These are phyloP conservation scores for Suillus alpinus DNA, from an alignment of 768 basidiomycete species.

Conservation along the genomic window DNA sequence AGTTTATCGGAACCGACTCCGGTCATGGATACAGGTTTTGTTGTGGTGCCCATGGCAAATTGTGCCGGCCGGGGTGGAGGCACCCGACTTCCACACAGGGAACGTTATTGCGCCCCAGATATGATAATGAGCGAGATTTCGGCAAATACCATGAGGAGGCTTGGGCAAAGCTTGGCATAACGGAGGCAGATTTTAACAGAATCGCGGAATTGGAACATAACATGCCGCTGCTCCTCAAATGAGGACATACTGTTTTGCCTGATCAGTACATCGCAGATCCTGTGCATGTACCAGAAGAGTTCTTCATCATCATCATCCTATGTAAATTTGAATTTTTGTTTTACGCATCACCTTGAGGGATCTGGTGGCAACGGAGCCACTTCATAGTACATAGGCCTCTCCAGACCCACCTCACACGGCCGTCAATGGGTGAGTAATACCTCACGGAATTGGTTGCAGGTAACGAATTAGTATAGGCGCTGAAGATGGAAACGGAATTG, in stretches of 20 bases:
- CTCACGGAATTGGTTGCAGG: neutral
- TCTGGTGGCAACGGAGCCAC: neutral
- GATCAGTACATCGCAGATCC: neutral
- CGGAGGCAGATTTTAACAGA: neutral
- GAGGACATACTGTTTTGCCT: neutral
- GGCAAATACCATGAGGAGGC: neutral
- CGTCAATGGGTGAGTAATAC: conserved; percentile 2
- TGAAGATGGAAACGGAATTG: neutral
- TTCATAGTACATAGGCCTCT: neutral
- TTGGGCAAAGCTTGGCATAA: neutral
- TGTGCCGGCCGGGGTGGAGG: no score
- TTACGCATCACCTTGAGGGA: neutral
- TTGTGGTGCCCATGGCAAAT: no score
- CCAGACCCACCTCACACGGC: neutral
- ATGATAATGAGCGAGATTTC: neutral
- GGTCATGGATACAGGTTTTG: neutral
- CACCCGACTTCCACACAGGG: no score
- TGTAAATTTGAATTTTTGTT: neutral
- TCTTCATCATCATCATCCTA: neutral
- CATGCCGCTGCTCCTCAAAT: neutral
- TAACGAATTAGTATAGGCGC: neutral
- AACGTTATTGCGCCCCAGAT: no score
- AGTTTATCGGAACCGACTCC: neutral
- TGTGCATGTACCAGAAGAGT: neutral
- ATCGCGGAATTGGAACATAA: neutral